Evolutionary conservation across 2,329 filamentous ascomycete genomes (phyloP), one percentile per base, ranked within the genome.

Genomic region (Aaosphaeria pasadenensis): DNA sequence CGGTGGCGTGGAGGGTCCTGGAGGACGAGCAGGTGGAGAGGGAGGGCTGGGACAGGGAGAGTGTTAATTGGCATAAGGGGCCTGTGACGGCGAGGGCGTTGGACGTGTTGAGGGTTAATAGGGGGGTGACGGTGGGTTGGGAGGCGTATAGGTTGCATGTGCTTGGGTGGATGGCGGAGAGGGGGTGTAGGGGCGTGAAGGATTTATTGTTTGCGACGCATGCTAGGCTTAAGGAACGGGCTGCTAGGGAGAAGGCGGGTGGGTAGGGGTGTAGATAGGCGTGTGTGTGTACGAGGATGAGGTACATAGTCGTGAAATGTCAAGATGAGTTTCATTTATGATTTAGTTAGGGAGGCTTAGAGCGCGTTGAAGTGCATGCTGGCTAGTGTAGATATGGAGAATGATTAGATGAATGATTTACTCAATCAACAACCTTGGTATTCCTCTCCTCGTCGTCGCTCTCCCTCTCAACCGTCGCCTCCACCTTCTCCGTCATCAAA

Each of bases 201-300:
- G 78, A 85, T 53, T 71, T 95, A 59, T 86, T 95, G 78, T 87
- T 87, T 67, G 89, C 84, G 58, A 91, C 88, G 1, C 90, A 94
- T 82, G 89, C 86, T 64, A 83, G 86, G 44, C 70, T 92, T 57
- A 84, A 83, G 70, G 42, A 24, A 24, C 17, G 17, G 17, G 17
- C 17, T 24, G 17, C 17, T 24, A 24, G 17, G 17, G 17, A 24
- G 17, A 24, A 24, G 17, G 17, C 2, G 17, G 17, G 17, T 24
- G 17, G 17, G 17, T 24, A 24, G 17, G 17, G 17, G 17, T 24
- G 17, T 24, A 24, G 17, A 24, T 24, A 24, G 17, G 17, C 17
- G 3, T 24, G 17, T 24, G 17, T 24, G 17, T 24, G 17, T 24
- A 24, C 17, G 17, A 2, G 17, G 17, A 24, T 24, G 17, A 24